Evolutionary conservation across 495 filamentous ascomycete species (phyloP).

Genomic region (Lepraria neglecta): DNA sequence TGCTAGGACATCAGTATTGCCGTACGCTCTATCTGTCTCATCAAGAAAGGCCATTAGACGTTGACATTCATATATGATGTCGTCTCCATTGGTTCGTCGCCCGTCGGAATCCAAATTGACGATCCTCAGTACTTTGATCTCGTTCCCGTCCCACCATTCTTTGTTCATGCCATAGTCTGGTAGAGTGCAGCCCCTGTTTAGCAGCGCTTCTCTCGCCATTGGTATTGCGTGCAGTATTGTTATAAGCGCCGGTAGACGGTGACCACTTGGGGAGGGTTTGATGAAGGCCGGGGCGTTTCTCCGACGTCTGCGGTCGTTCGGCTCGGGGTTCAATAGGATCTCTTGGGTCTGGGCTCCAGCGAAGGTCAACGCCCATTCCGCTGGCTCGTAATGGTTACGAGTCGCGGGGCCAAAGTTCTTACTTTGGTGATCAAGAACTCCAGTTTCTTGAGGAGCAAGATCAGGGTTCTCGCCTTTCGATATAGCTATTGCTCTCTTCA

Average conservation of each 20-base stretch:
- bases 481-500: slow-evolving; percentile 50
- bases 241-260: slow-evolving; percentile 61
- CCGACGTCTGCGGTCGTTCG: slow-evolving; percentile 53
- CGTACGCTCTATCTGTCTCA: slow-evolving; percentile 71
- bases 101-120: slow-evolving; percentile 44
- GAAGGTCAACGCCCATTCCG: slow-evolving; percentile 69
- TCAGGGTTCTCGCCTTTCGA: slow-evolving; percentile 46
- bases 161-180: slow-evolving; percentile 60
- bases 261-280: slow-evolving; percentile 51
- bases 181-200: slow-evolving; percentile 47
- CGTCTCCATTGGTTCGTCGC: slow-evolving; percentile 40
- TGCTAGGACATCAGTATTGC: slow-evolving; percentile 57
- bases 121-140: slow-evolving; percentile 53
- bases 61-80: slow-evolving; percentile 51
- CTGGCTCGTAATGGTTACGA: slow-evolving; percentile 63
- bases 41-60: slow-evolving; percentile 86
- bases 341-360: slow-evolving; percentile 50
- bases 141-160: slow-evolving; percentile 81
- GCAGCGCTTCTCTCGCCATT: slow-evolving; percentile 65
- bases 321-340: slow-evolving; percentile 54
- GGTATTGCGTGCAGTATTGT: slow-evolving; percentile 83
- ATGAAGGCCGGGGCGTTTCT: slow-evolving; percentile 63
- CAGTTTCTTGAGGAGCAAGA: slow-evolving; percentile 51
- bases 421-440: slow-evolving; percentile 43
- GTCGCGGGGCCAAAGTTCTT: slow-evolving; percentile 66